Conservation (phyloP, 1,139 yeast species). For the Hansenula lynferdii region DNA sequence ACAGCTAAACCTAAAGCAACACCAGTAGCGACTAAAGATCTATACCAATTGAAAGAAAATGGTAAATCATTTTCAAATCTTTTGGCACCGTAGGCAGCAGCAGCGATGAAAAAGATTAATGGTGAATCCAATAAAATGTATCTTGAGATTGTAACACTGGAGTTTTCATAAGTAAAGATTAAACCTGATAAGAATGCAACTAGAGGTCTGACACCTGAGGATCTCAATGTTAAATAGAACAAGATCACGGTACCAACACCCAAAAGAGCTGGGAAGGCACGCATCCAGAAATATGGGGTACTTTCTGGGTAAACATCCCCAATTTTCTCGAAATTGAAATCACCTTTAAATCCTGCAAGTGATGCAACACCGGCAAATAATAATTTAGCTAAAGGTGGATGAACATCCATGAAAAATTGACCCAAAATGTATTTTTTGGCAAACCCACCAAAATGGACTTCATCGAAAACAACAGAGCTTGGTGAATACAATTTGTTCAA, state of each 20-base stretch:
- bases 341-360: constrained; percentile 74
- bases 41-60: constrained; percentile 64
- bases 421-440: constrained; percentile 73
- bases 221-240: constrained; percentile 74
- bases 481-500: constrained; percentile 62
- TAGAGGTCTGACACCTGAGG: constrained; percentile 80
- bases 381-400: constrained; percentile 92
- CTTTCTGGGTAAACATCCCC: constrained; percentile 57
- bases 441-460: constrained; percentile 80
- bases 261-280: constrained; percentile 76
- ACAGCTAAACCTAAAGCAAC: constrained; percentile 83
- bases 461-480: constrained; percentile 86
- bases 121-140: constrained; percentile 91
- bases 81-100: constrained; percentile 74
- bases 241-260: constrained; percentile 80
- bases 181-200: constrained; percentile 66
- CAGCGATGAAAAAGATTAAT: constrained; percentile 83
- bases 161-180: constrained; percentile 75
- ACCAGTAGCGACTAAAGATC: constrained; percentile 69
- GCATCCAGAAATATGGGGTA: constrained; percentile 77
- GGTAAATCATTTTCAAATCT: constrained; percentile 77
- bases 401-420: constrained; percentile 83
- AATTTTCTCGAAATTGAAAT: constrained; percentile 65
- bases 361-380: constrained; percentile 73
- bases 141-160: constrained; percentile 84